Conservation (phyloP, 805 yeast species). For the Lipomyces sp. region DNA sequence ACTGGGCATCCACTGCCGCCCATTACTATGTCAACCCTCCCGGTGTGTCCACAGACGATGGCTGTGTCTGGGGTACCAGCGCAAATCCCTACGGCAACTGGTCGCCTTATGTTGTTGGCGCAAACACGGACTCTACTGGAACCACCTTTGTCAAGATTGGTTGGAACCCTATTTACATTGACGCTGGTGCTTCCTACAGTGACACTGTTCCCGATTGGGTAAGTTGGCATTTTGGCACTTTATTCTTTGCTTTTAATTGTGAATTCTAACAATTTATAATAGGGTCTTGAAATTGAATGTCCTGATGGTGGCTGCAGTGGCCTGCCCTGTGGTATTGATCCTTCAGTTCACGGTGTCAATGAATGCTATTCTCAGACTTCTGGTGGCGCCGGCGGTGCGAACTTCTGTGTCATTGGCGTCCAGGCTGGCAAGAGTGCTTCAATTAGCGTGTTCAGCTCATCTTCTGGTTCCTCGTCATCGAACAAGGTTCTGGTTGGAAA, state of each 20-base stretch:
- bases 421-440: constrained; percentile 57
- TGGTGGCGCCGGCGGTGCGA: constrained; percentile 62
- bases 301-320: constrained; percentile 70
- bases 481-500: not conserved
- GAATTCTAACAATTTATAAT: constrained; percentile 47
- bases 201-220: constrained; percentile 34
- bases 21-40: constrained; percentile 84
- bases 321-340: constrained; percentile 79
- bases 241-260: not conserved
- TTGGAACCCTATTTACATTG: constrained; percentile 85
- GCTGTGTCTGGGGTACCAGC: constrained; percentile 79
- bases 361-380: constrained; percentile 46
- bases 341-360: constrained; percentile 59
- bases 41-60: constrained; percentile 71
- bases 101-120: constrained; percentile 93
- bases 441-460: constrained; percentile 59
- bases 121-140: constrained; percentile 67
- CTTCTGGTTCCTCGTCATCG: not conserved
- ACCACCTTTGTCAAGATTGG: constrained; percentile 76
- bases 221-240: constrained; percentile 2
- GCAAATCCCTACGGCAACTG: constrained; percentile 77
- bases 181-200: constrained; percentile 53
- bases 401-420: constrained; percentile 84
- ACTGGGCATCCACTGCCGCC: constrained; percentile 64
- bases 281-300: constrained; percentile 73